phyloP scores from a whole-genome alignment of 1,284 basidiomycete genomes.

The Lentinula novae-zelandiae region DNA sequence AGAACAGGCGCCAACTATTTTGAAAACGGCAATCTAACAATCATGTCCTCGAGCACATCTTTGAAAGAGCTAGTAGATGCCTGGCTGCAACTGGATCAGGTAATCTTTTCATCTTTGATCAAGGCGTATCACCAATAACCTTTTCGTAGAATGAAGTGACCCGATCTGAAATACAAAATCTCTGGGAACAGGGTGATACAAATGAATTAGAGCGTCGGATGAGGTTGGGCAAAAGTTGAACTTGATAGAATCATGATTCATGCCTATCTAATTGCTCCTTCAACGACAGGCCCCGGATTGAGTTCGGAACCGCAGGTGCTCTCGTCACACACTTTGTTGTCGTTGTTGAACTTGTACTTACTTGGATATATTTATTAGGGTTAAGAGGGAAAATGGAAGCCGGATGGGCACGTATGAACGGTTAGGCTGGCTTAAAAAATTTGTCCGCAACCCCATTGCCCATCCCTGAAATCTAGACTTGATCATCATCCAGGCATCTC shows the following conservation, averaged over 20 bases:
- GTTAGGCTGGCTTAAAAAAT: slow-evolving; percentile 20
- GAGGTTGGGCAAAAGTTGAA: slow-evolving; percentile 34
- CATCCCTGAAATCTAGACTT: slow-evolving; percentile 42
- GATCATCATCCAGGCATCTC: slow-evolving; percentile 78
- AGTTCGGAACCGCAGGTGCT: slow-evolving; percentile 83
- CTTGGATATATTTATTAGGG: slow-evolving; percentile 37
- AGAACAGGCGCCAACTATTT: too few species aligned
- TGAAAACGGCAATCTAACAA: background rate
- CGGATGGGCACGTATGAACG: slow-evolving; percentile 83
- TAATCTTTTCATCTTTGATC: background rate
- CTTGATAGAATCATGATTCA: slow-evolving; percentile 1
- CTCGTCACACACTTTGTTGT: slow-evolving; percentile 3
- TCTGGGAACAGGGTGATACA: slow-evolving; percentile 42
- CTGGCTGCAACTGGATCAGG: slow-evolving; percentile 13
- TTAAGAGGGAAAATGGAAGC: slow-evolving; percentile 81
- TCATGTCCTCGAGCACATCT: background rate
- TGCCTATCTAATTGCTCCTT: background rate
- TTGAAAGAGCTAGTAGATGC: slow-evolving; percentile 11
- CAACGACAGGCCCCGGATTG: slow-evolving; percentile 57
- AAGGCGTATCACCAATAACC: background rate
- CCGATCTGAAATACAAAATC: slow-evolving; percentile 46
- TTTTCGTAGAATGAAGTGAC: slow-evolving; percentile 49
- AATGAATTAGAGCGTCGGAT: slow-evolving; percentile 56
- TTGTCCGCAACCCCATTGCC: background rate
- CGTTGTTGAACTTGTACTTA: background rate